phyloP scores from a whole-genome alignment of 116 monocot genomes.

The Zostera marina region DNA sequence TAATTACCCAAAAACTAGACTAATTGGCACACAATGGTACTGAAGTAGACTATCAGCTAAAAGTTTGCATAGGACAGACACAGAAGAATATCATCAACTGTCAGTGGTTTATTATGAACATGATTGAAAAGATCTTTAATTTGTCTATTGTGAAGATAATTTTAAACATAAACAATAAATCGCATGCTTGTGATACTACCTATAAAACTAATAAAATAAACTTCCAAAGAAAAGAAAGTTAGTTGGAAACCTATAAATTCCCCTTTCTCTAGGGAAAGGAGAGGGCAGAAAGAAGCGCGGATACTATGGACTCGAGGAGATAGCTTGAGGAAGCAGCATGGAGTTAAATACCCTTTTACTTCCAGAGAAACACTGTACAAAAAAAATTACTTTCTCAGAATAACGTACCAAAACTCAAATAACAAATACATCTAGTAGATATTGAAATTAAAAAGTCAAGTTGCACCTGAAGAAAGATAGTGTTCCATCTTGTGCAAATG shows the following conservation, averaged over 20 bases:
- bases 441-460: neutral
- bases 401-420: neutral
- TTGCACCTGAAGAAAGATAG: constrained; percentile 81
- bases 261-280: constrained; percentile 96
- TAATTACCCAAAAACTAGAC: too few species aligned
- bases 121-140: too few species aligned
- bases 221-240: neutral
- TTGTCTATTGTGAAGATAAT: too few species aligned
- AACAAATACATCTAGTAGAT: neutral
- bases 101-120: too few species aligned
- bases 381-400: neutral
- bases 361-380: constrained; percentile 66
- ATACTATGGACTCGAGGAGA: constrained; percentile 58
- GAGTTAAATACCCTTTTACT: constrained; percentile 72
- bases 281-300: constrained; percentile 86
- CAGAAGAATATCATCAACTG: too few species aligned
- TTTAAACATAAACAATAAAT: too few species aligned
- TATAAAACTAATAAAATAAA: neutral
- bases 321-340: constrained; percentile 79
- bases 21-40: too few species aligned
- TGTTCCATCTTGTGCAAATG: constrained; percentile 77
- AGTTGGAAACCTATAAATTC: constrained; percentile 71
- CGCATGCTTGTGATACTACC: too few species aligned
- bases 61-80: too few species aligned
- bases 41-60: too few species aligned